Evolutionary conservation across 2,329 filamentous ascomycete genomes (phyloP).

Genomic region (Waltergamsia citrina): DNA sequence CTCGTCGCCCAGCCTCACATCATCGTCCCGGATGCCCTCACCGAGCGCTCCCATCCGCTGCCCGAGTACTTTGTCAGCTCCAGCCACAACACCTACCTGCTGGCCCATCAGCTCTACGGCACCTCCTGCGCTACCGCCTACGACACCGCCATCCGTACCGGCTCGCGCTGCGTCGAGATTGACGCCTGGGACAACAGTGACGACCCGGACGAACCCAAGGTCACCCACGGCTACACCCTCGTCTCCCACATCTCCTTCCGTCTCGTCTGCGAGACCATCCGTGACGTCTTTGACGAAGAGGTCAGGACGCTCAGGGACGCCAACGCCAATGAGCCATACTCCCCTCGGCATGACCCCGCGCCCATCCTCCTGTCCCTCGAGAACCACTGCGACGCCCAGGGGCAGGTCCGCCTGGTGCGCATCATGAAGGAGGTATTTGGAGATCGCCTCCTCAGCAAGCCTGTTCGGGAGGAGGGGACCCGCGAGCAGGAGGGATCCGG

Average conservation of each 20-base stretch:
- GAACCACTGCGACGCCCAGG: slow-evolving; percentile 52
- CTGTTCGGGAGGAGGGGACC: slow-evolving; percentile 45
- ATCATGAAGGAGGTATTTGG: slow-evolving; percentile 59
- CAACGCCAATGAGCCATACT: too few species aligned
- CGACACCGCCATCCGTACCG: slow-evolving; percentile 49
- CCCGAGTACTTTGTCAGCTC: slow-evolving; percentile 66
- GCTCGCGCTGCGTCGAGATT: slow-evolving; percentile 63
- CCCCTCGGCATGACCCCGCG: too few species aligned
- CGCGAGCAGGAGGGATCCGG: slow-evolving; percentile 39
- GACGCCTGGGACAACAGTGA: slow-evolving; percentile 62
- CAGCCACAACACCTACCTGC: slow-evolving; percentile 64
- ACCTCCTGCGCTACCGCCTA: slow-evolving; percentile 54
- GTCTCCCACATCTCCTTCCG: slow-evolving; percentile 59
- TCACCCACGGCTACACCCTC: slow-evolving; percentile 61
- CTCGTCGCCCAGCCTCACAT: slow-evolving; percentile 50
- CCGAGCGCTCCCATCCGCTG: slow-evolving; percentile 49
- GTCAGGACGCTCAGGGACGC: slow-evolving; percentile 25
- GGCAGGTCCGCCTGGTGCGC: slow-evolving; percentile 50
- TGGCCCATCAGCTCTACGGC: slow-evolving; percentile 61
- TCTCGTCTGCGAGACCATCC: slow-evolving; percentile 54
- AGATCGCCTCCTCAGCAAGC: slow-evolving; percentile 46
- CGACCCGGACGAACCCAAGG: slow-evolving; percentile 53
- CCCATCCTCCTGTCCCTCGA: slow-evolving; percentile 58
- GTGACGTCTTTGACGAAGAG: slow-evolving; percentile 52
- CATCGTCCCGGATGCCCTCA: slow-evolving; percentile 41